phyloP scores from a whole-genome alignment of 1,139 yeast genomes.

The Pichia sp. region DNA sequence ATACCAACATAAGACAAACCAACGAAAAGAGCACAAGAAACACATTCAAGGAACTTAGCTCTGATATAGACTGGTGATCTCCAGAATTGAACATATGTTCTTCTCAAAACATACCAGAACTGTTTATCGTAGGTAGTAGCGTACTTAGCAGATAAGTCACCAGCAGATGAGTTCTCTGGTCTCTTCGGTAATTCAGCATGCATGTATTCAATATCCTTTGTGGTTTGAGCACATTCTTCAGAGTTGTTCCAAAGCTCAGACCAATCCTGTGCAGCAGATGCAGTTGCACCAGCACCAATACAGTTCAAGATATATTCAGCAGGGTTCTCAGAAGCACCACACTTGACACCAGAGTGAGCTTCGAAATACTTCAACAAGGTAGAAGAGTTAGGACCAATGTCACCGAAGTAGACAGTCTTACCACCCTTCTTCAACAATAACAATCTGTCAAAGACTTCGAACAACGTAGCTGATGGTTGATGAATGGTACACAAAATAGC shows the following conservation, averaged over 20 bases:
- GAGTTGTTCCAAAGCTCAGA: constrained; percentile 13
- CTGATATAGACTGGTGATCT: constrained; percentile 47
- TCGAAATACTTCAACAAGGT: constrained; percentile 43
- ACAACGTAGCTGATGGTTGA: constrained; percentile 54
- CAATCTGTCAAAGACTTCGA: constrained; percentile 43
- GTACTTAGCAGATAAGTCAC: constrained; percentile 32
- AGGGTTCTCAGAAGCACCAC: constrained; percentile 29
- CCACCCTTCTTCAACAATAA: constrained; percentile 45
- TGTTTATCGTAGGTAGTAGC: constrained; percentile 39
- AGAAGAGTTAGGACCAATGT: constrained; percentile 46
- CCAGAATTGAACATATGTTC: constrained; percentile 43
- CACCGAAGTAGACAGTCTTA: constrained; percentile 56
- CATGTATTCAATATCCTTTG: constrained; percentile 26
- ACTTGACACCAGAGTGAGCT: constrained; percentile 23
- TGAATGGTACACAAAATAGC: constrained; percentile 52
- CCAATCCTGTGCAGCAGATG: constrained; percentile 43
- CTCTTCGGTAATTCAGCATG: constrained; percentile 20
- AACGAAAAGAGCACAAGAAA: constrained; percentile 41
- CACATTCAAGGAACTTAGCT: constrained; percentile 38
- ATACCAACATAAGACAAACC: constrained; percentile 54
- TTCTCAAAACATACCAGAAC: constrained; percentile 36
- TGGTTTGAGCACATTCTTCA: constrained; percentile 16
- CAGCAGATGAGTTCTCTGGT: constrained; percentile 32
- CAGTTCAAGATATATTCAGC: constrained; percentile 38
- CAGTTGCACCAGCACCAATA: constrained; percentile 60